A percentile compares a stretch with the other conserved stretches of the same genome.
Evolutionary conservation across 306 rosid species (phyloP).

Genomic region (Quercus bicolor): DNA sequence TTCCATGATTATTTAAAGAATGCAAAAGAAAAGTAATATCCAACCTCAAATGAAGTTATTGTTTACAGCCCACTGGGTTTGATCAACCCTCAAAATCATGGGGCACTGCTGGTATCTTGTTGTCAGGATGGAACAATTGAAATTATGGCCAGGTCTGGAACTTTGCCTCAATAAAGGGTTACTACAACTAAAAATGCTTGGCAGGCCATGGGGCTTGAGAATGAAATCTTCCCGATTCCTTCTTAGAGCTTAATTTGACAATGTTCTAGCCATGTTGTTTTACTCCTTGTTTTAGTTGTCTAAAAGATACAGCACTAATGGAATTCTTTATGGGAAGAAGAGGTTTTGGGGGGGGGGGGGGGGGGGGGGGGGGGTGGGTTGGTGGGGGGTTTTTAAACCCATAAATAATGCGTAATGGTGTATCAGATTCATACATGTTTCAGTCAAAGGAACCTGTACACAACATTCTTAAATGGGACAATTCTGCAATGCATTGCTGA

Average conservation of each 20-base stretch:
- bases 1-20: not conserved
- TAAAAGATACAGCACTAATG: not conserved
- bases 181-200: not conserved
- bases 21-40: not conserved
- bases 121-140: not conserved
- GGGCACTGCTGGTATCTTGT: not conserved
- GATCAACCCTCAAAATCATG: not conserved
- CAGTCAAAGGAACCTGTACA: not conserved
- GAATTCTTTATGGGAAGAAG: too few species aligned
- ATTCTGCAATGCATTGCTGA: not conserved
- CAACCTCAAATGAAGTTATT: not conserved
- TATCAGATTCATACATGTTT: not conserved
- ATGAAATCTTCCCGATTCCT: not conserved
- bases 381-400: too few species aligned
- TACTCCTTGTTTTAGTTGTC: not conserved
- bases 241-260: not conserved
- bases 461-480: not conserved
- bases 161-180: not conserved
- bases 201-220: not conserved
- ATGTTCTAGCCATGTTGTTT: not conserved
- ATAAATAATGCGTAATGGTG: not conserved
- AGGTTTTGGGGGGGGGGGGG: too few species aligned
- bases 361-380: too few species aligned
- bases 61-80: not conserved
- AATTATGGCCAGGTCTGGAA: not conserved